These are phyloP conservation scores for Triticum dicoccoides DNA, from an alignment of 176 grass and related monocot genomes.

Conservation along the genomic window DNA sequence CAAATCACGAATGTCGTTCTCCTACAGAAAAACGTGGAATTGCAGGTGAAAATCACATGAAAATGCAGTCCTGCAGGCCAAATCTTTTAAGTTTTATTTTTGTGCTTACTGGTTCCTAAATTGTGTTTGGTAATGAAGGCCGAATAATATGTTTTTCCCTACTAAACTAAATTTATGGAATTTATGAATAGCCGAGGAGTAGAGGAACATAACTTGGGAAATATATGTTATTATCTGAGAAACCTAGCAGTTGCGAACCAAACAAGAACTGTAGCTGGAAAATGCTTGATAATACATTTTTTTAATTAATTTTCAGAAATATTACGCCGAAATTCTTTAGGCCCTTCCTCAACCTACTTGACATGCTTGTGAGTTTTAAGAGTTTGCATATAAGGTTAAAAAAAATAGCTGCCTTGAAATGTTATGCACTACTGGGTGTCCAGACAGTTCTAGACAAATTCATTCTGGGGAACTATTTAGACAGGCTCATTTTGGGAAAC, in stretches of 20 bases:
- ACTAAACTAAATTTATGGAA: not conserved
- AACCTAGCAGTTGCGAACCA: not conserved
- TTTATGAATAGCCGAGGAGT: not conserved
- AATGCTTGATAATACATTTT: not conserved
- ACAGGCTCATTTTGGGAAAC: no score
- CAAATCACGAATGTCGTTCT: not conserved
- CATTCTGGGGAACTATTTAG: not conserved
- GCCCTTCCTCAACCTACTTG: not conserved
- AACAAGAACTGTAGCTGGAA: not conserved
- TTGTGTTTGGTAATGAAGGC: not conserved
- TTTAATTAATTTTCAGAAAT: no score
- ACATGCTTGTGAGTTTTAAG: not conserved
- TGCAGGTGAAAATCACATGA: not conserved
- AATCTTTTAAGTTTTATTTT: not conserved
- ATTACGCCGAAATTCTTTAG: no score
- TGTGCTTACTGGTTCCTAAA: not conserved
- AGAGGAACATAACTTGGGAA: not conserved
- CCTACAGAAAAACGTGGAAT: not conserved
- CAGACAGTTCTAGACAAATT: not conserved
- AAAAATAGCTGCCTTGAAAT: not conserved
- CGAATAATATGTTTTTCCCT: not conserved
- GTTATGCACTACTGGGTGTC: not conserved
- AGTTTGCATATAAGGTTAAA: not conserved
- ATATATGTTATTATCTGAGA: not conserved
- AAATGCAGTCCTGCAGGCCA: not conserved